These are phyloP conservation scores for Vararia minispora DNA, from an alignment of 768 basidiomycete species.

Conservation along the genomic window DNA sequence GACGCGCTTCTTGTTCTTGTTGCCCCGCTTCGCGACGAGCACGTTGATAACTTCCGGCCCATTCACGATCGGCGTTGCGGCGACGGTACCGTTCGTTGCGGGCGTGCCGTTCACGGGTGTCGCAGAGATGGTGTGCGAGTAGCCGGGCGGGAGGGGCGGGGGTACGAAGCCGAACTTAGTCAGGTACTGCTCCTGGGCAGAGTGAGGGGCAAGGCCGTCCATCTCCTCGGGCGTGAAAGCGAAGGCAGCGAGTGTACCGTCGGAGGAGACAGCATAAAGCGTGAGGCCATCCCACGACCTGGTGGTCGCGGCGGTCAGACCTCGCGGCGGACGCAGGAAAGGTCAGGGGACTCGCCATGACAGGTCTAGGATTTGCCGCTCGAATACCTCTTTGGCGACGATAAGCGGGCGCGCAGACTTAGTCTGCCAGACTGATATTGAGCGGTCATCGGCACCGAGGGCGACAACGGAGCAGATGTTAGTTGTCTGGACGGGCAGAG, in stretches of 20 bases:
- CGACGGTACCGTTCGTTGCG: conserved; percentile 26
- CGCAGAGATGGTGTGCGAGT: conserved; percentile 35
- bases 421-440: conserved; percentile 94
- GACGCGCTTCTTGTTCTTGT: conserved; percentile 50
- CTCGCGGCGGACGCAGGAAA: neutral
- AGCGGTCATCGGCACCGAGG: conserved; percentile 86
- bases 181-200: conserved; percentile 69
- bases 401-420: conserved; percentile 84
- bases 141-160: conserved; percentile 60
- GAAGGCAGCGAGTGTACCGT: conserved; percentile 88
- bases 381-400: conserved; percentile 90
- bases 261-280: conserved; percentile 90
- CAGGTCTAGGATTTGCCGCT: conserved; percentile 89
- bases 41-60: conserved; percentile 38
- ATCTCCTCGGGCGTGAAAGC: conserved; percentile 71
- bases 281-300: conserved; percentile 93
- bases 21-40: conserved; percentile 62
- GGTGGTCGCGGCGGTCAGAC: conserved; percentile 4
- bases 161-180: conserved; percentile 68
- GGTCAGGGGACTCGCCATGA: conserved; percentile 59
- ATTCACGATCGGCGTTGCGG: conserved; percentile 13
- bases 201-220: conserved; percentile 67
- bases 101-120: conserved; percentile 15
- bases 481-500: conserved; percentile 53
- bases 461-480: conserved; percentile 92